Evolutionary conservation across 169 alveolate genomes (phyloP), one percentile per base, ranked within the genome.

Genomic region (Babesia gibsoni): DNA sequence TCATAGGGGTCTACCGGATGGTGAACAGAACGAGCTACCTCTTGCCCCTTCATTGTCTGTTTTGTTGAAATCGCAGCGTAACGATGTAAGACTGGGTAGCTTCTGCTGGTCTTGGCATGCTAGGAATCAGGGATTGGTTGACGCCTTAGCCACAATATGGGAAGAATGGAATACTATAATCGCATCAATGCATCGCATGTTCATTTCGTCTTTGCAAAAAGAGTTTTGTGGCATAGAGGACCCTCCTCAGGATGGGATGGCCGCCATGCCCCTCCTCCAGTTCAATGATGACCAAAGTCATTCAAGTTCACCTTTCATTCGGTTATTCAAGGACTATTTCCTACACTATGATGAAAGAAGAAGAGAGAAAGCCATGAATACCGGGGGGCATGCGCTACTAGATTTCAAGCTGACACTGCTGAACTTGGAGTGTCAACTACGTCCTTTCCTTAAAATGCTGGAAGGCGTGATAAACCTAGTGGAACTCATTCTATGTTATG

Each of bases 221-320:
- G 72, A 61, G 58, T 61, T 61, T 45, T 42, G 59, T 35, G 59
- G 59, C 4, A 42, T 45, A n/a, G 68, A 58, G 50, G 68, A 52
- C 9, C 20, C 42, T 16, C 68, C 68, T 3, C 45, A 9, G 45
- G 45, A 7, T 8, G 18, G 41, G 23, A 52, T 18, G 6, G 22
- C 14, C 14, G 5, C 68, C 20, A 36, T 1, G 20, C 12, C 52
- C 8, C 18, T 39, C 1, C 20, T 54, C 48, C 46, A 41, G 27
- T 1, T 48, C 33, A 37, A 45, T 10, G 33, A 9, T 5, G 5
- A 3, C 7, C 18, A 45, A 29, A 32, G 29, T 20, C 61, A 46
- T 23, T 9, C 1, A 16, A 5, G 12, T 5, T 45, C 72, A 4
- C 72, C 72, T 29, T 25, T 43, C 18, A 20, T 45, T 5, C 39